These are phyloP conservation scores for Parastagonospora avenae DNA, from an alignment of 2,329 filamentous ascomycete genomes.

Conservation along the genomic window DNA sequence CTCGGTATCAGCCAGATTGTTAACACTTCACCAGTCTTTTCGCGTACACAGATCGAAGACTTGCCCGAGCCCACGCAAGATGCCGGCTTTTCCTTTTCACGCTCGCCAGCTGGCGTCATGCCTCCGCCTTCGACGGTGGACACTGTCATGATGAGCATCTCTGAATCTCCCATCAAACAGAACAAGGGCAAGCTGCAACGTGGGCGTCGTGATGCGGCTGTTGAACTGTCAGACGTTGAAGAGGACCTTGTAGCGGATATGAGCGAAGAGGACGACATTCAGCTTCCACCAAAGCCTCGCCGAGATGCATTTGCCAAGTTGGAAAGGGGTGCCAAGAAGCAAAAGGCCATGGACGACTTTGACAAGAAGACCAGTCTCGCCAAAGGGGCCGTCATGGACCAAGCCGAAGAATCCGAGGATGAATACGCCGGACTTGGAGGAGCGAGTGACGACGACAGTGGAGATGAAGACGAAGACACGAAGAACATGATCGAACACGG, in stretches of 20 bases:
- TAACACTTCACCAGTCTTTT: slow-evolving; percentile 34
- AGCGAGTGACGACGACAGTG: slow-evolving; percentile 82
- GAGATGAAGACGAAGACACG: slow-evolving; percentile 74
- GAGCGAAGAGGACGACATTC: slow-evolving; percentile 32
- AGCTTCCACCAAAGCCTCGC: slow-evolving; percentile 45
- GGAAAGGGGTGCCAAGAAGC: slow-evolving; percentile 67
- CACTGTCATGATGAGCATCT: slow-evolving; percentile 63
- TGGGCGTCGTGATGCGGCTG: slow-evolving; percentile 44
- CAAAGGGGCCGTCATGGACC: slow-evolving; percentile 83
- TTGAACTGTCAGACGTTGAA: slow-evolving; percentile 53
- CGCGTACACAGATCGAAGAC: slow-evolving; percentile 69
- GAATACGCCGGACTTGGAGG: slow-evolving; percentile 96
- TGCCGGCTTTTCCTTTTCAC: slow-evolving; percentile 71
- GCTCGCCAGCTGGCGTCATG: slow-evolving; percentile 69
- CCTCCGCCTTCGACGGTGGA: slow-evolving; percentile 71
- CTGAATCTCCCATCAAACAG: slow-evolving; percentile 70
- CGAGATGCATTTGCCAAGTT: slow-evolving; percentile 70
- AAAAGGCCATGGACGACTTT: slow-evolving; percentile 59
- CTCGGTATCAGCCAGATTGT: slow-evolving; percentile 46
- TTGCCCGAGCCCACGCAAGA: slow-evolving; percentile 82
- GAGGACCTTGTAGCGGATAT: slow-evolving; percentile 44
- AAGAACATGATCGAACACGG: slow-evolving; percentile 88
- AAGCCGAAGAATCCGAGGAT: slow-evolving; percentile 96
- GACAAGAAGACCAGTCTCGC: slow-evolving; percentile 88
- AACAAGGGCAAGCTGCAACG: slow-evolving; percentile 64